Conservation (phyloP, 768 basidiomycete species). For the Pleurotus eryngii region DNA sequence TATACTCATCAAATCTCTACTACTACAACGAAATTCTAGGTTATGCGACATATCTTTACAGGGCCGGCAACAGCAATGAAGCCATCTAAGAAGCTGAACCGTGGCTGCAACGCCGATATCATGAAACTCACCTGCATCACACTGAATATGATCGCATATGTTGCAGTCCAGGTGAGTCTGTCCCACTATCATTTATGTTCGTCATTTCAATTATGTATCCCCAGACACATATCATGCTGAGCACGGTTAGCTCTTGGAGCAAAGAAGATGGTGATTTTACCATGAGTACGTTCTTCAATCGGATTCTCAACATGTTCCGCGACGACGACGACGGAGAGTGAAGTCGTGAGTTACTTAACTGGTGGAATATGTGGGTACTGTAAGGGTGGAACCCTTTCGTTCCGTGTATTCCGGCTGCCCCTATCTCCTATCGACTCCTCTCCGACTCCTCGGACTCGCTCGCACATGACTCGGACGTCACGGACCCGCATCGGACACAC, state of each 20-base stretch:
- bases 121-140: constrained; percentile 17
- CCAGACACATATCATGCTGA: constrained; percentile 20
- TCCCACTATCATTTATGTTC: neutral
- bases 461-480: too few species aligned
- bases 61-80: neutral
- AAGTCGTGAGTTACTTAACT: neutral
- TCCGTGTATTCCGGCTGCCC: too few species aligned
- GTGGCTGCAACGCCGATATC: constrained; percentile 5
- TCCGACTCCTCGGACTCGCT: too few species aligned
- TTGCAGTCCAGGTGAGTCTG: constrained; percentile 21
- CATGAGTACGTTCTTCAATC: constrained; percentile 14
- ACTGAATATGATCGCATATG: constrained; percentile 26
- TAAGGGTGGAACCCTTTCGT: too few species aligned
- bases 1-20: neutral
- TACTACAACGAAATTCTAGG: neutral
- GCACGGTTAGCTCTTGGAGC: constrained; percentile 13
- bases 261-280: constrained; percentile 17
- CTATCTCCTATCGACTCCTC: too few species aligned
- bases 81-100: neutral
- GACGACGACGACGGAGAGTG: constrained; percentile 4
- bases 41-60: constrained; percentile 11
- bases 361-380: constrained; percentile 11
- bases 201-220: neutral
- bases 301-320: constrained; percentile 19
- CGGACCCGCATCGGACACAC: too few species aligned